phyloP scores from a whole-genome alignment of 805 yeast species.

The Ogataea degrootiae region DNA sequence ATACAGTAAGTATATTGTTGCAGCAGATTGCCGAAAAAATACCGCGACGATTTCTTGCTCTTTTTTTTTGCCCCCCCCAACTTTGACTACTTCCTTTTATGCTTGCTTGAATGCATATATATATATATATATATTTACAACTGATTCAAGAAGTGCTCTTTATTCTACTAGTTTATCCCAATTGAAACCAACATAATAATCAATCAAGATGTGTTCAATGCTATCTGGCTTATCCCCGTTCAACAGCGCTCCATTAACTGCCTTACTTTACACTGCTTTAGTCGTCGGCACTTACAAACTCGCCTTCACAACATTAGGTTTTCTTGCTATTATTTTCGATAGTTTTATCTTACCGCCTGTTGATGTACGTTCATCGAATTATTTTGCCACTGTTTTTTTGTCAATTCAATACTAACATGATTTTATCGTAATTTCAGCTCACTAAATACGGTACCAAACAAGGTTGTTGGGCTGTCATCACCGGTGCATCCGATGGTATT shows the following conservation, averaged over 20 bases:
- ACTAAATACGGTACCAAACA: conserved; percentile 69
- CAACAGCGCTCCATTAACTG: background rate
- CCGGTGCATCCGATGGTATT: conserved; percentile 97
- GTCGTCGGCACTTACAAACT: conserved; percentile 62
- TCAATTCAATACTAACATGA: background rate
- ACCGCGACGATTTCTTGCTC: no score
- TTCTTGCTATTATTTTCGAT: conserved; percentile 52
- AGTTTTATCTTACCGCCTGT: conserved; percentile 60
- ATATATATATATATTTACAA: no score
- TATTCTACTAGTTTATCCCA: background rate
- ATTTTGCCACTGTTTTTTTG: background rate
- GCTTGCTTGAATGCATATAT: no score
- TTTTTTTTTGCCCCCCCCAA: no score
- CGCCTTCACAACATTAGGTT: conserved; percentile 45
- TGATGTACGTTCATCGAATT: conserved; percentile 20
- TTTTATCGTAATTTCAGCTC: conserved; percentile 25
- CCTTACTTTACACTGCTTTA: conserved; percentile 37
- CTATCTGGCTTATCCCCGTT: background rate
- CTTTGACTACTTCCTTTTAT: no score
- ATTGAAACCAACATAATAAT: background rate
- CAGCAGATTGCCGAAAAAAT: no score
- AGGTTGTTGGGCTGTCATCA: conserved; percentile 88
- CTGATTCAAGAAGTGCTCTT: no score
- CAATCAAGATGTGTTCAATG: background rate
- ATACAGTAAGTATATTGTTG: no score